phyloP scores from a whole-genome alignment of 805 yeast genomes.

The Monosporozyma solicola region DNA sequence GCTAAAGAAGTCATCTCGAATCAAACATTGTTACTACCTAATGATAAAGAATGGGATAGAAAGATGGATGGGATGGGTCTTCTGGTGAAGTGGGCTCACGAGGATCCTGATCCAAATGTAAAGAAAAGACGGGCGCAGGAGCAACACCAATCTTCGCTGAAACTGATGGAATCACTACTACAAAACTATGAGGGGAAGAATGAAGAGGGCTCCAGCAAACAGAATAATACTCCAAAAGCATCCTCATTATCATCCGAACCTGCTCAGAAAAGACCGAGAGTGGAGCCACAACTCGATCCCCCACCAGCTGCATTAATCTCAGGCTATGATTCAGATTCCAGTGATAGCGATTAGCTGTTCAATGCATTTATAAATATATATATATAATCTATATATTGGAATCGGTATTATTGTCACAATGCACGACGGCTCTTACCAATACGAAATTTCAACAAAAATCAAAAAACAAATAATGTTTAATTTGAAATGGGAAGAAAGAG shows the following conservation, averaged over 20 bases:
- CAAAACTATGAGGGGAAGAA: background rate
- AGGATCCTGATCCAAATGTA: conserved; percentile 65
- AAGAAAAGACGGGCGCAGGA: conserved; percentile 23
- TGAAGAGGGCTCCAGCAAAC: background rate
- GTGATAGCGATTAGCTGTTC: background rate
- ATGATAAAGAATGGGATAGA: conserved; percentile 45
- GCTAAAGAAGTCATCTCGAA: conserved; percentile 92
- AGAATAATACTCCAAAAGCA: background rate
- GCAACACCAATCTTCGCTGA: conserved; percentile 17
- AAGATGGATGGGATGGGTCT: conserved; percentile 35
- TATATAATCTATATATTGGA: background rate
- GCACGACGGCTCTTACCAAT: background rate
- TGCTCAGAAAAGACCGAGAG: background rate
- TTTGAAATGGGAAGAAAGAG: background rate
- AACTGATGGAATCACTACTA: conserved; percentile 9
- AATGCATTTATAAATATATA: background rate
- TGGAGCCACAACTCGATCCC: background rate
- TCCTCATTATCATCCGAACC: background rate
- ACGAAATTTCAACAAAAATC: background rate
- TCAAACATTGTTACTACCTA: conserved; percentile 49
- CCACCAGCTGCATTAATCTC: background rate
- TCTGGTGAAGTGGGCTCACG: conserved; percentile 76
- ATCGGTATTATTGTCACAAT: background rate
- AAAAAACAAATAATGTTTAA: background rate
- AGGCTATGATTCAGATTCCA: background rate